phyloP scores from a whole-genome alignment of 768 basidiomycete species.

The Lentinula guzmanii region DNA sequence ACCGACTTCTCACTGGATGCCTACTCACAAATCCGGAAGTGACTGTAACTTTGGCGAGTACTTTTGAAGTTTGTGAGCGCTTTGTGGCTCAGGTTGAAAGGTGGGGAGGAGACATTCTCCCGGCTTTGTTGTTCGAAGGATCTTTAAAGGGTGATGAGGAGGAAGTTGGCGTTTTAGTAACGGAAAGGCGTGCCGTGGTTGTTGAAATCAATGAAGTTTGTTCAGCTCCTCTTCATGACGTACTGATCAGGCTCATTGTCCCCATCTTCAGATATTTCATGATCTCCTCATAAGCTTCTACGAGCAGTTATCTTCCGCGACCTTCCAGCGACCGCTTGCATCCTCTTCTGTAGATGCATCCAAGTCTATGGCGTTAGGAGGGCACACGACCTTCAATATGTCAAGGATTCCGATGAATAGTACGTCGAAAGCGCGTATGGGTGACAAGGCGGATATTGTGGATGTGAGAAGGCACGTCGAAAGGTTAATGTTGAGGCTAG shows the following conservation, averaged over 20 bases:
- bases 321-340: constrained; percentile 64
- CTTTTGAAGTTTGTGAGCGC: constrained; percentile 79
- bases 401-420: constrained; percentile 15
- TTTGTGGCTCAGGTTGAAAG: constrained; percentile 87
- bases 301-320: constrained; percentile 69
- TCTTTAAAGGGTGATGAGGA: constrained; percentile 52
- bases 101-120: constrained; percentile 89
- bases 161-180: constrained; percentile 66
- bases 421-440: constrained; percentile 30
- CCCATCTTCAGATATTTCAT: constrained; percentile 50
- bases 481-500: constrained; percentile 71
- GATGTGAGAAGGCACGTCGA: constrained; percentile 79
- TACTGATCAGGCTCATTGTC: neutral
- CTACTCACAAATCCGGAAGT: constrained; percentile 63
- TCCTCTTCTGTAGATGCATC: constrained; percentile 56
- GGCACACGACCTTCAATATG: constrained; percentile 47
- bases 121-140: constrained; percentile 77
- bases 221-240: neutral
- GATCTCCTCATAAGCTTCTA: constrained; percentile 70
- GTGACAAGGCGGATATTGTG: constrained; percentile 46
- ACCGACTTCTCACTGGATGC: constrained; percentile 73
- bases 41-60: constrained; percentile 57
- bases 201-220: constrained; percentile 75
- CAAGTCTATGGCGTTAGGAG: constrained; percentile 54
- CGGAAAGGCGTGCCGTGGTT: constrained; percentile 61